A percentile compares a stretch with the other conserved stretches of the same genome.
Evolutionary conservation across 2,329 filamentous ascomycete species (phyloP).

Genomic region (Helotiales sp.): DNA sequence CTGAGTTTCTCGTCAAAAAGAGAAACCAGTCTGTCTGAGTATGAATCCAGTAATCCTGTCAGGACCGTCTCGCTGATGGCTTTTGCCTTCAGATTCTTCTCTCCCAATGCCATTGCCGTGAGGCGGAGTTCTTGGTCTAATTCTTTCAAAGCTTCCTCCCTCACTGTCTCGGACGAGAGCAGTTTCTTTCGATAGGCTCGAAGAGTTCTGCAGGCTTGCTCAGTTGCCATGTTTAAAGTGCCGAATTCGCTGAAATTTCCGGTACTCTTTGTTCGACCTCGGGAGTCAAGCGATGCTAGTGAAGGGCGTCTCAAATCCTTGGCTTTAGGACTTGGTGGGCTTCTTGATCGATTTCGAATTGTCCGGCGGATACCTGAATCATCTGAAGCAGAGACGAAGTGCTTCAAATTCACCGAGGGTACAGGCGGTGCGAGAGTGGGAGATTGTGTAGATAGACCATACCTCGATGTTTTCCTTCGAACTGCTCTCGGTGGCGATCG

Average conservation of each 20-base stretch:
- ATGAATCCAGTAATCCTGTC: constrained; percentile 72
- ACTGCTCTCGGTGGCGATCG: constrained; percentile 61
- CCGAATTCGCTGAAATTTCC: constrained; percentile 53
- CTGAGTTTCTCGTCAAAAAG: constrained; percentile 75
- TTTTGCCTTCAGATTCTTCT: constrained; percentile 46
- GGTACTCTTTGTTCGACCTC: constrained; percentile 56
- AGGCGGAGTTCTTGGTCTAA: constrained; percentile 68
- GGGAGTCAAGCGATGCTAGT: constrained; percentile 52
- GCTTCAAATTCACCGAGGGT: constrained; percentile 34
- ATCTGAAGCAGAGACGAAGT: constrained; percentile 39
- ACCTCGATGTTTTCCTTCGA: constrained; percentile 58
- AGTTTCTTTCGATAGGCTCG: constrained; percentile 68
- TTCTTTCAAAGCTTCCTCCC: constrained; percentile 62
- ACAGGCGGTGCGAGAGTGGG: constrained; percentile 48
- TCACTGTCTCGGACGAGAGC: constrained; percentile 58
- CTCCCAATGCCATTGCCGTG: constrained; percentile 61
- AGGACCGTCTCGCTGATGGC: constrained; percentile 62
- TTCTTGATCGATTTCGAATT: constrained; percentile 39
- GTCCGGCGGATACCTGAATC: constrained; percentile 34
- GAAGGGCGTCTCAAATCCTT: constrained; percentile 56
- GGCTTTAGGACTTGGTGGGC: constrained; percentile 38
- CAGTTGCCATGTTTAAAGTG: constrained; percentile 65
- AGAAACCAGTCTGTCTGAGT: constrained; percentile 72
- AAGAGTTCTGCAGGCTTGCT: constrained; percentile 66
- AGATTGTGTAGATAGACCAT: constrained; percentile 56